Percentiles rank a stretch among this genome's conserved stretches.
Evolutionary conservation across 1,139 yeast genomes (phyloP).

Genomic region (Kodamaea alishanica): DNA sequence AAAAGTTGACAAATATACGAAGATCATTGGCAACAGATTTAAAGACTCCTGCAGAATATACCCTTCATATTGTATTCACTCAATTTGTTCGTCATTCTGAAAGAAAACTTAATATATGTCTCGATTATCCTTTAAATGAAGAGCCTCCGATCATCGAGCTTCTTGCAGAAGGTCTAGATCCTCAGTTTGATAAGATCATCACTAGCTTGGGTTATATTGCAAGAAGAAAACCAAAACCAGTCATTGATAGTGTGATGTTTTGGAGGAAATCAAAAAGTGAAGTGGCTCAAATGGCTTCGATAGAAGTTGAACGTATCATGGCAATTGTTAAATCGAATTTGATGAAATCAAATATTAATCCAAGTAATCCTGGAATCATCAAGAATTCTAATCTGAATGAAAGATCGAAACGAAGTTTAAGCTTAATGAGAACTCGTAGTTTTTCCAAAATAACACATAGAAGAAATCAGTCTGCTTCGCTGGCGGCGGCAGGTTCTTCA

Average conservation of each 20-base stretch:
- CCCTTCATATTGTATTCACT: conserved; percentile 88
- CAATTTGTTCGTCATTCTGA: conserved; percentile 95
- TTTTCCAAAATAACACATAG: conserved; percentile 37
- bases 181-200: conserved; percentile 79
- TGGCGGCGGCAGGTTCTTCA: conserved; percentile 19
- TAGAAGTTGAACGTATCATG: conserved; percentile 49
- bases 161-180: conserved; percentile 85
- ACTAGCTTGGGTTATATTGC: conserved; percentile 89
- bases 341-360: conserved; percentile 7
- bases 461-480: conserved; percentile 36
- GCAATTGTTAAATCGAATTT: conserved; percentile 13
- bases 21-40: conserved; percentile 57
- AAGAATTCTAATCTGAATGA: conserved; percentile 14
- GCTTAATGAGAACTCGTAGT: conserved; percentile 42
- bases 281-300: conserved; percentile 71
- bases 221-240: conserved; percentile 86
- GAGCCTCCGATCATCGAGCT: conserved; percentile 82
- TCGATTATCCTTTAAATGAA: conserved; percentile 61
- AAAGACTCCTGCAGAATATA: conserved; percentile 88
- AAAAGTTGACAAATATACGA: conserved; percentile 34
- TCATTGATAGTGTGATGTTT: conserved; percentile 95
- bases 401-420: conserved; percentile 37
- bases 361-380: conserved; percentile 16
- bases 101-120: conserved; percentile 70
- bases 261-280: conserved; percentile 94